Base-by-base conservation (phyloP, 179 eudicot species). In the Patellifolia procumbens region DNA sequence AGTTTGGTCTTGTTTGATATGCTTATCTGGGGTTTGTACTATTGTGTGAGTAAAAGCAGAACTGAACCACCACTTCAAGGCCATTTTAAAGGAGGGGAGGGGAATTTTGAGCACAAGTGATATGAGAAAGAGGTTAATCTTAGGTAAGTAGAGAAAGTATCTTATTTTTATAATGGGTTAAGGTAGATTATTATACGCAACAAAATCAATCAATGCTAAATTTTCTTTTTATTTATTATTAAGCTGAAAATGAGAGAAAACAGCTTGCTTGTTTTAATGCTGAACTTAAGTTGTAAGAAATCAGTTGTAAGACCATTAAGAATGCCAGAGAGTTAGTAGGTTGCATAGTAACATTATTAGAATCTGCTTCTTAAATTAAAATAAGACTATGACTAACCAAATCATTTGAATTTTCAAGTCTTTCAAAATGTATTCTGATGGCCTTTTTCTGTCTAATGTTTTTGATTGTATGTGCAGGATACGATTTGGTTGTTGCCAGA, bases 161-260 rank as follows among this genome's bases (percentile, higher is more conserved):
- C 48, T 34, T 16, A 20, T 70, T 61, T 78, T 74, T 78, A 82
- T 82, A 79, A 39, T 65, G 70, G 39, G 16, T 13, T 59, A 19
- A 60, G 68, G 7, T 48, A 71, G 53, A 76, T 82, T 42, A 52
- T 83, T 83, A 37, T 60, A 81, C 81, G 84, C 76, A 77, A 59
- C 62, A 49, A 42, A 77, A 49, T 60, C 78, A 76, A 67, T 83
- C 78, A 79, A 65, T 67, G 63, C 68, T 53, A 3, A 73, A 29
- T 9, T 70, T 1, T 8, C 10, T 4, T 17, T 32, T 28, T 19
- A 42, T 72, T 51, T 63, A 37, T 29, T 56, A 16, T 59, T 28
- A 7, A n/a, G 28, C 4, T 49, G 74, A 32, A 13, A 48, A 46
- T 62, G 26, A 55, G 58, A 29, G 58, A 42, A 70, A 42, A 52